Evolutionary conservation across 495 filamentous ascomycete species (phyloP).

Genomic region (Penicillium canariense): DNA sequence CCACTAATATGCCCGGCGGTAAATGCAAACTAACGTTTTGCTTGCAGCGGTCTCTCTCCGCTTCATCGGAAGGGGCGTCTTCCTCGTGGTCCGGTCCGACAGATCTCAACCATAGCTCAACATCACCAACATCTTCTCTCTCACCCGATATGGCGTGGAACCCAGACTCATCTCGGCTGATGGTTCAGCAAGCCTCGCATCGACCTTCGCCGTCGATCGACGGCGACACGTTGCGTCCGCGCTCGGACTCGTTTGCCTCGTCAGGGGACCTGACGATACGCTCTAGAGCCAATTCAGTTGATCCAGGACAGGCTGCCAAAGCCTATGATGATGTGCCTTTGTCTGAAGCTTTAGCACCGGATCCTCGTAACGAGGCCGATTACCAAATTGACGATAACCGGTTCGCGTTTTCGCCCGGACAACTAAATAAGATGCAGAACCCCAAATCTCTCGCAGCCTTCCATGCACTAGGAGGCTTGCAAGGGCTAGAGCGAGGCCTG

Average conservation of each 20-base stretch:
- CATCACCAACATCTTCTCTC: conserved; percentile 24
- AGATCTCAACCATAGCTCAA: conserved; percentile 23
- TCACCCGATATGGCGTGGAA: conserved; percentile 32
- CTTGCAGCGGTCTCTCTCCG: conserved; percentile 22
- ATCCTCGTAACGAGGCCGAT: conserved; percentile 61
- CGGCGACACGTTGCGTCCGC: conserved; percentile 49
- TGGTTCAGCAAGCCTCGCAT: conserved; percentile 35
- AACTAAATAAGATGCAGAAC: conserved; percentile 71
- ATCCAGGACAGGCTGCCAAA: conserved; percentile 26
- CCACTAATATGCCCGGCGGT: not conserved
- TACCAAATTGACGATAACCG: conserved; percentile 65
- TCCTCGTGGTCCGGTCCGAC: conserved; percentile 24
- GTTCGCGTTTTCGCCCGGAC: conserved; percentile 69
- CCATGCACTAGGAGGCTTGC: conserved; percentile 63
- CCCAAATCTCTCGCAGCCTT: conserved; percentile 74
- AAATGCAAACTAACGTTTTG: conserved; percentile 1
- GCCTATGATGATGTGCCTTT: conserved; percentile 44
- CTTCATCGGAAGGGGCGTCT: conserved; percentile 17
- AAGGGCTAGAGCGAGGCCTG: conserved; percentile 65
- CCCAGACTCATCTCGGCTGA: conserved; percentile 26
- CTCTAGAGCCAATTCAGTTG: conserved; percentile 44
- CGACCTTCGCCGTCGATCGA: conserved; percentile 43
- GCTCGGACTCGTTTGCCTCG: conserved; percentile 48
- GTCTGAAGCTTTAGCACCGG: conserved; percentile 62
- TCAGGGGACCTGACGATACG: conserved; percentile 37